Evolutionary conservation across 139 green algal species (phyloP).

Genomic region (Astrephomene gubernaculifera): DNA sequence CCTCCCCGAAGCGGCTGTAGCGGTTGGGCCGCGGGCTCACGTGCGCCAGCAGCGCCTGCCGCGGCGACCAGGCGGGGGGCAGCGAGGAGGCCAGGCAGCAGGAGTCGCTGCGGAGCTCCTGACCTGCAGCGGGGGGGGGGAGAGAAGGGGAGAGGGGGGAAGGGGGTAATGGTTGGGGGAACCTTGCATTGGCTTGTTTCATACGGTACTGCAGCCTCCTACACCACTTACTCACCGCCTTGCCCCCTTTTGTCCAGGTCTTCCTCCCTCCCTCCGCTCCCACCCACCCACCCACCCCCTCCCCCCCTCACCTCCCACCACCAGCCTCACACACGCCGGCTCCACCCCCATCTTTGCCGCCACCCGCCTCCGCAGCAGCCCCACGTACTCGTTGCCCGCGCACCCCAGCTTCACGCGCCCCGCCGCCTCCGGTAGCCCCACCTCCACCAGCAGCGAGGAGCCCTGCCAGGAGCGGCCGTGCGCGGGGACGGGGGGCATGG

Average conservation of each 20-base stretch:
- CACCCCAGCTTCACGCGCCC: slow-evolving; percentile 32
- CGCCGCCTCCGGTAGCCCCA: slow-evolving; percentile 23
- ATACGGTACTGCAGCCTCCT: no score
- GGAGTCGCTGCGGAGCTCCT: slow-evolving; percentile 58
- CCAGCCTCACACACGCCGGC: slow-evolving; percentile 40
- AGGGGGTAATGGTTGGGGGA: not conserved
- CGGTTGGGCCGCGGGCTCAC: slow-evolving; percentile 44
- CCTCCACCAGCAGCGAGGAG: slow-evolving; percentile 48
- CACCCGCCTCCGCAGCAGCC: slow-evolving; percentile 62
- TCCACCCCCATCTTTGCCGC: slow-evolving; percentile 39
- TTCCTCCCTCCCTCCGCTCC: not conserved
- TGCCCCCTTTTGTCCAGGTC: not conserved
- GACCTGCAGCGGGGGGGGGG: slow-evolving; percentile 47
- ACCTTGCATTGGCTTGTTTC: no score
- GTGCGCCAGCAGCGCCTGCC: slow-evolving; percentile 21
- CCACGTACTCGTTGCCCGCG: slow-evolving; percentile 71
- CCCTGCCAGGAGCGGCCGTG: slow-evolving; percentile 66
- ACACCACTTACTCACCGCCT: no score
- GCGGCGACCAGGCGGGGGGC: not conserved
- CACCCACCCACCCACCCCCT: not conserved
- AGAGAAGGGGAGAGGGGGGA: not conserved
- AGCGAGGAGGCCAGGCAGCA: slow-evolving; percentile 35
- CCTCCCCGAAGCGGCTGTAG: slow-evolving; percentile 49
- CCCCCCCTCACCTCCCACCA: slow-evolving; percentile 45
- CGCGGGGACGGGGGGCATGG: slow-evolving; percentile 60